These are phyloP conservation scores for Cucurbita ficifolia DNA, from an alignment of 306 rosid genomes.

Conservation along the genomic window DNA sequence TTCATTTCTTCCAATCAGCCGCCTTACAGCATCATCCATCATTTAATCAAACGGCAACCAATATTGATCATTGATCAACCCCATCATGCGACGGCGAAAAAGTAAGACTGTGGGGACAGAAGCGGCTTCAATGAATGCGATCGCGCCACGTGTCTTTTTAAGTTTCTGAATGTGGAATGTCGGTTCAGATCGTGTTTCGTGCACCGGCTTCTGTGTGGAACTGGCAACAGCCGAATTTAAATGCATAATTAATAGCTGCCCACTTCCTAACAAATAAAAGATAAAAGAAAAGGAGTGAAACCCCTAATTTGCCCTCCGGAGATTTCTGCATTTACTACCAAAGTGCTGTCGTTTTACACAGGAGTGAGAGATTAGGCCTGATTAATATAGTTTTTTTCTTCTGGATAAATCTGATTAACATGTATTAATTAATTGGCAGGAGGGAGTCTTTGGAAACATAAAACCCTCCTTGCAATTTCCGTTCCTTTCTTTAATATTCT, in stretches of 20 bases:
- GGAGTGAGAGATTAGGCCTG: not conserved
- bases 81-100: not conserved
- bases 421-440: not conserved
- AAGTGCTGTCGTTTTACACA: not conserved
- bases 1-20: not conserved
- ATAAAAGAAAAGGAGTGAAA: not conserved
- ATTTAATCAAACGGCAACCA: not conserved
- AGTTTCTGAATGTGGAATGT: not conserved
- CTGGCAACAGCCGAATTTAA: not conserved
- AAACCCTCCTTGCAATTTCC: not conserved
- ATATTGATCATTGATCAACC: not conserved
- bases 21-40: too few species aligned
- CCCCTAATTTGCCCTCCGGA: not conserved
- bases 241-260: not conserved
- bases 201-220: not conserved
- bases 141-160: not conserved
- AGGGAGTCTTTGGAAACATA: not conserved
- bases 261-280: not conserved
- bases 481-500: not conserved
- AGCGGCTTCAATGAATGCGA: not conserved
- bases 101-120: not conserved
- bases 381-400: not conserved
- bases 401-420: too few species aligned
- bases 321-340: too few species aligned
- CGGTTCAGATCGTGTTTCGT: not conserved